Evolutionary conservation across 495 filamentous ascomycete species (phyloP).

Genomic region (Podospora conica): DNA sequence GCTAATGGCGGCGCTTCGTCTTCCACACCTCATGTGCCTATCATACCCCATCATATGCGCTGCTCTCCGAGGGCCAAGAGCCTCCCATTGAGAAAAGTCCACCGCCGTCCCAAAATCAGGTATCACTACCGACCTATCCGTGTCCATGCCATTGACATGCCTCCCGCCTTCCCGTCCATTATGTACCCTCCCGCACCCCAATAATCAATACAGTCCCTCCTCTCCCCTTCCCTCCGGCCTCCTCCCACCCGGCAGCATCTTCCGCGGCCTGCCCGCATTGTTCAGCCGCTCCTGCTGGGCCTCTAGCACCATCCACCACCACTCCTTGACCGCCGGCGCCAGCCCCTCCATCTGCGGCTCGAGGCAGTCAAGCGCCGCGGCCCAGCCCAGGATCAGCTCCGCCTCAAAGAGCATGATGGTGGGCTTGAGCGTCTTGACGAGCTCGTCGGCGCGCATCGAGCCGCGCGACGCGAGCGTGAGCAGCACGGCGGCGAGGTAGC

Average conservation of each 20-base stretch:
- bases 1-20: not conserved
- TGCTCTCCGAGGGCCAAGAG: not conserved
- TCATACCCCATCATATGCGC: not conserved
- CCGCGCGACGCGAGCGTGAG: slow-evolving; percentile 55
- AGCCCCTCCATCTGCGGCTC: slow-evolving; percentile 28
- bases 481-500: slow-evolving; percentile 52
- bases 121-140: not conserved
- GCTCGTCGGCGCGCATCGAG: slow-evolving; percentile 45
- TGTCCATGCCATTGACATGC: not conserved
- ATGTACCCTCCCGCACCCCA: not conserved
- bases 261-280: slow-evolving; percentile 7
- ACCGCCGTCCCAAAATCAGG: not conserved
- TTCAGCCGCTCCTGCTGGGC: slow-evolving; percentile 20
- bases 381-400: slow-evolving; percentile 60
- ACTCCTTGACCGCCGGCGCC: slow-evolving; percentile 52
- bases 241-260: slow-evolving; percentile 9
- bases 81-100: not conserved
- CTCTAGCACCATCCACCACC: slow-evolving; percentile 60
- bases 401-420: slow-evolving; percentile 64
- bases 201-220: not conserved
- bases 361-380: slow-evolving; percentile 42
- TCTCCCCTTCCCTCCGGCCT: not conserved
- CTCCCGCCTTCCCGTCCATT: not conserved
- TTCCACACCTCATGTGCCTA: not conserved
- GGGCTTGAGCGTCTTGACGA: slow-evolving; percentile 52